Conservation (phyloP, 2,329 filamentous ascomycete species). For the Arachnomyces sp. region DNA sequence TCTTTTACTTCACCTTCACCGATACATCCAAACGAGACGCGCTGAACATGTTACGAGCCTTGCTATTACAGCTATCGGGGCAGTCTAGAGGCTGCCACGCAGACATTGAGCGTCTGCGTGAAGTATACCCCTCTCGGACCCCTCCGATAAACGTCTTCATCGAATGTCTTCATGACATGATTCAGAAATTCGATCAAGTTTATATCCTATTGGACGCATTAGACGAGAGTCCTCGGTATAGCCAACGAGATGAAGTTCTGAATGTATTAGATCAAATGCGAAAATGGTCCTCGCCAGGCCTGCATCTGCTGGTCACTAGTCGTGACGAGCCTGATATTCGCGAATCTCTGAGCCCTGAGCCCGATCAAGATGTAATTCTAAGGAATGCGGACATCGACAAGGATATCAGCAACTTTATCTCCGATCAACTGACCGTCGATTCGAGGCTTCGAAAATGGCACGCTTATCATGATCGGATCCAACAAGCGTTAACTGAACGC, state of each 20-base stretch:
- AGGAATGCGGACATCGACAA: constrained; percentile 12
- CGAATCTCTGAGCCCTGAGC: constrained; percentile 8
- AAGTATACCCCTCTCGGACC: constrained; percentile 6
- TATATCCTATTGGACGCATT: constrained; percentile 18
- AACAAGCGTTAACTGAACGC: constrained; percentile 4
- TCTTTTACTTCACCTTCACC: constrained; percentile 23
- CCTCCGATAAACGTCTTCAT: constrained; percentile 9
- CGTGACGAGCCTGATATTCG: constrained; percentile 16
- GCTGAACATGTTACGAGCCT: constrained; percentile 17
- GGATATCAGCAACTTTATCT: constrained; percentile 19
- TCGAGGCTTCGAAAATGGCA: constrained; percentile 12
- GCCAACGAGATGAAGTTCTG: constrained; percentile 8
- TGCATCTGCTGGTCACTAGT: constrained; percentile 22
- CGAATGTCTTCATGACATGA: constrained; percentile 10
- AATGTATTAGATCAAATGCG: constrained; percentile 10
- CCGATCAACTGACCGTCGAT: constrained; percentile 11
- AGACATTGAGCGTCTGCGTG: constrained; percentile 13
- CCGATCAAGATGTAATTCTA: constrained; percentile 11
- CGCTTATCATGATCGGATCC: constrained; percentile 10
- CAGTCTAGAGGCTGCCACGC: constrained; percentile 11
- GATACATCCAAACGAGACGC: constrained; percentile 20
- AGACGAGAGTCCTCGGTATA: constrained; percentile 14
- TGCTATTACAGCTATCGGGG: constrained; percentile 21
- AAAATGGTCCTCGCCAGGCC: constrained; percentile 11
- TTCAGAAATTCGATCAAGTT: constrained; percentile 8